Base-by-base conservation (phyloP, 352 stramenopile genomes). In the Phytophthora pluvialis region DNA sequence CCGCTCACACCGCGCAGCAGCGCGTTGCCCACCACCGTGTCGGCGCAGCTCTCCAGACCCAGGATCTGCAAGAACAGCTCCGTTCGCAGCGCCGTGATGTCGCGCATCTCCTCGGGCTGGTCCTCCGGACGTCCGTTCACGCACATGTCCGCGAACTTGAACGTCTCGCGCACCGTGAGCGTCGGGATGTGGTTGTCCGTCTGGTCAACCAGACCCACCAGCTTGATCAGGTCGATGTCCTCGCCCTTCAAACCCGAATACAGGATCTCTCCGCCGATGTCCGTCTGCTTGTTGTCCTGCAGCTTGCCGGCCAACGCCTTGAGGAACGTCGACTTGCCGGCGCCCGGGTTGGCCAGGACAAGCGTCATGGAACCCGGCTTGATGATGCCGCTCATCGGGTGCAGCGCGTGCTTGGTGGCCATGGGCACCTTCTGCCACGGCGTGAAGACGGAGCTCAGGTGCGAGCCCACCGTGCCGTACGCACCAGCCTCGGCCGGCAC, bases 121-220 rank as follows among this genome's bases (percentile, higher is more conserved):
- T 84, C 67, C 10, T 88, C 64, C 1, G 82, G 78, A 0, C 49
- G 61, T 7, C 74, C 73, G 44, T 88, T 94, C 50, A 95, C 87
- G 63, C 89, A 98, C 72, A 97, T 86, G 63, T 97, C 97, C n/a
- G 95, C 90, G 74, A 99, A 98, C 54, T 94, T 77, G 56, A 82
- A 76, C 32, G 69, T 82, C 36, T 99, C 95, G 18, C 91, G 80
- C 0, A 99, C 97, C 4, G 95, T 98, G 11, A 99, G 72, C 21
- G 91, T 87, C 6, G 95, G 78, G 35, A 92, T 81, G 83, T 99
- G 96, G 42, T 85, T 81, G 69, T 99, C 96, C 16, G 73, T 79
- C 55, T 77, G 83, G 44, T 91, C 84, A 7, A 93, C 73, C 7
- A 93, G 71, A 1, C 81, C 81, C 0, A 78, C 81, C 5, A 90